A percentile compares a stretch with the other conserved stretches of the same genome.
Evolutionary conservation across 2,329 filamentous ascomycete genomes (phyloP).

Genomic region (Podosphaera xanthii): DNA sequence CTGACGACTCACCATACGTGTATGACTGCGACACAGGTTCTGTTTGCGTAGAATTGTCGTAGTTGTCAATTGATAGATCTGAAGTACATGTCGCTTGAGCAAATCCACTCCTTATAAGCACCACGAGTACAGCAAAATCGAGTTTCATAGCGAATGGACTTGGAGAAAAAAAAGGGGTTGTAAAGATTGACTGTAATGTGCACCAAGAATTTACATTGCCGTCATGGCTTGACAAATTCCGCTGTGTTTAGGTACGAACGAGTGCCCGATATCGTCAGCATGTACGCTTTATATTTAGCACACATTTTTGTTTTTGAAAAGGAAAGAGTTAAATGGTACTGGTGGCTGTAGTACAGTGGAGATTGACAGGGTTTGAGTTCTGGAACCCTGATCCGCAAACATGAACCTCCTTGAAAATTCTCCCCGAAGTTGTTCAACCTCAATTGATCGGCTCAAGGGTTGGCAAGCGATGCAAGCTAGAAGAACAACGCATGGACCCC

Average conservation of each 20-base stretch:
- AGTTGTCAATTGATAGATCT: conserved; percentile 15
- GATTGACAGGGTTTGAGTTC: not conserved
- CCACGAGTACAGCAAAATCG: conserved; percentile 1
- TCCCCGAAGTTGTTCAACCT: not conserved
- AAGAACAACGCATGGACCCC: no score
- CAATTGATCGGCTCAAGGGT: not conserved
- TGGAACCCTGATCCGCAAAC: not conserved
- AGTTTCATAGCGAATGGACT: conserved; percentile 4
- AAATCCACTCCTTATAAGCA: conserved; percentile 2
- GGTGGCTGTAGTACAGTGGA: no score
- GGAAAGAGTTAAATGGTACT: no score
- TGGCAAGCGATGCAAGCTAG: no score
- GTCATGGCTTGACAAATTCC: not conserved
- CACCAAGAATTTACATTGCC: not conserved
- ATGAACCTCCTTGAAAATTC: not conserved
- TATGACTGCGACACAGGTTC: conserved; percentile 17
- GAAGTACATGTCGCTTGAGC: conserved; percentile 10
- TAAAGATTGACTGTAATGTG: not conserved
- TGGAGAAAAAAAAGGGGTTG: conserved; percentile 3
- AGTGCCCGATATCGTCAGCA: no score
- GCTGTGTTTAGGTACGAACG: not conserved
- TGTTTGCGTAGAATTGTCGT: conserved; percentile 14
- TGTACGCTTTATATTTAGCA: no score
- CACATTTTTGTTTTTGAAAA: no score
- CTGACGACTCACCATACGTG: conserved; percentile 17